Percentiles rank a stretch among this genome's conserved stretches.
phyloP scores from a whole-genome alignment of 2,329 filamentous ascomycete species.

The Chaetomium olivaceum region DNA sequence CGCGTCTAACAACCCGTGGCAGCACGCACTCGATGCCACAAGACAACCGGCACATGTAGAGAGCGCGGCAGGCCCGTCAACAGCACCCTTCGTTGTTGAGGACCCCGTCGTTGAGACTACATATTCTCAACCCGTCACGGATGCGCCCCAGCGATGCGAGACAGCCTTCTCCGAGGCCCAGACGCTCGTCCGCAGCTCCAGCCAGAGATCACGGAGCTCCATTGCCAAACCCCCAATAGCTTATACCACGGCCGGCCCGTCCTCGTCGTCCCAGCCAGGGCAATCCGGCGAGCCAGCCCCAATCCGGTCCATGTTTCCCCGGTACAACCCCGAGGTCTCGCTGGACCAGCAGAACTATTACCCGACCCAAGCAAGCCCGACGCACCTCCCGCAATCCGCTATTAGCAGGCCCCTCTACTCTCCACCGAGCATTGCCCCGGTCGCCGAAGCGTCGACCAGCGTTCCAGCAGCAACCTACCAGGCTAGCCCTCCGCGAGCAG shows the following conservation, averaged over 20 bases:
- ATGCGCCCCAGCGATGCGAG: constrained; percentile 49
- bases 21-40: constrained; percentile 30
- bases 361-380: constrained; percentile 65
- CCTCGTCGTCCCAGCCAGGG: constrained; percentile 23
- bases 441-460: neutral
- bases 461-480: constrained; percentile 34
- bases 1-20: constrained; percentile 33
- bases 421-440: constrained; percentile 34
- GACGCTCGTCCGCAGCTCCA: constrained; percentile 52
- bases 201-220: constrained; percentile 54
- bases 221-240: constrained; percentile 56
- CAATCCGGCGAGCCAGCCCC: constrained; percentile 39
- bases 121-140: constrained; percentile 43
- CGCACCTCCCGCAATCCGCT: constrained; percentile 61
- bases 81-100: constrained; percentile 21
- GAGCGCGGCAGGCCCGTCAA: constrained; percentile 15
- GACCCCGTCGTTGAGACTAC: constrained; percentile 23
- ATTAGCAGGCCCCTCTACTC: constrained; percentile 67
- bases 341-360: constrained; percentile 70
- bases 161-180: constrained; percentile 54
- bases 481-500: constrained; percentile 38
- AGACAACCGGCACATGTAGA: constrained; percentile 15
- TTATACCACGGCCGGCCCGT: constrained; percentile 26
- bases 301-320: constrained; percentile 73
- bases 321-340: constrained; percentile 67